Percentiles rank a stretch among this genome's conserved stretches.
These are phyloP conservation scores for Magnolia kwangsiensis DNA, from an alignment of 164 flowering plant species.

Conservation along the genomic window DNA sequence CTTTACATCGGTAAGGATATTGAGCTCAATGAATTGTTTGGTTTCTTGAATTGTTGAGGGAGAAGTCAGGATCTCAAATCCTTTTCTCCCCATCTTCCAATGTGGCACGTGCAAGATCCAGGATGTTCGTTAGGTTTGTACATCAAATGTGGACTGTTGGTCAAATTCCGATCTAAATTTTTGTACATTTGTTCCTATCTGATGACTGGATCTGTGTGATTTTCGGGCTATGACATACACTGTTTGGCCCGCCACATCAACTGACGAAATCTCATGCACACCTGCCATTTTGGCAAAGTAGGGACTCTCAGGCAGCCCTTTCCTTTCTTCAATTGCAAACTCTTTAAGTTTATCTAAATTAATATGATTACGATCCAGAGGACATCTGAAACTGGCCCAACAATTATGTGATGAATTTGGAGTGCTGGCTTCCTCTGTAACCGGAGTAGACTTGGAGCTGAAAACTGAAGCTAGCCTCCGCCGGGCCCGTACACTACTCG, in stretches of 20 bases:
- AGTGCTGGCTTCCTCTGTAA: slow-evolving; percentile 75
- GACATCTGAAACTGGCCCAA: slow-evolving; percentile 78
- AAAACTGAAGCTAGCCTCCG: slow-evolving; percentile 87
- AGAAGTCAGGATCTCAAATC: not conserved
- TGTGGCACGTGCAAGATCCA: not conserved
- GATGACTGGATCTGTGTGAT: not conserved
- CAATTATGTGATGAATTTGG: slow-evolving; percentile 84
- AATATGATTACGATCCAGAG: slow-evolving; percentile 36
- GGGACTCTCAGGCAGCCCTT: not conserved
- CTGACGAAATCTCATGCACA: not conserved
- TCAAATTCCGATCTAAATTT: not conserved
- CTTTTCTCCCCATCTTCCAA: not conserved
- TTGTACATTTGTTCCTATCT: not conserved
- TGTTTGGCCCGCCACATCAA: not conserved
- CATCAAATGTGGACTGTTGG: not conserved
- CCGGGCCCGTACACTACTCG: slow-evolving; percentile 88
- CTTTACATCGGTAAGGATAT: slow-evolving; percentile 62
- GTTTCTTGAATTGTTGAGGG: not conserved
- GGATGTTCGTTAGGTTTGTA: not conserved
- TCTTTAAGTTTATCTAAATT: not conserved
- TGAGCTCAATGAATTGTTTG: not conserved
- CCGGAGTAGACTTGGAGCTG: slow-evolving; percentile 87
- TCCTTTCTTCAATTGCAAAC: not conserved
- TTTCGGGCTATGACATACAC: not conserved
- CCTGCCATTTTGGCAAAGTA: not conserved